Evolutionary conservation across 2,329 filamentous ascomycete genomes (phyloP), one percentile per base, ranked within the genome.

Genomic region (Colletotrichum brevisporum): DNA sequence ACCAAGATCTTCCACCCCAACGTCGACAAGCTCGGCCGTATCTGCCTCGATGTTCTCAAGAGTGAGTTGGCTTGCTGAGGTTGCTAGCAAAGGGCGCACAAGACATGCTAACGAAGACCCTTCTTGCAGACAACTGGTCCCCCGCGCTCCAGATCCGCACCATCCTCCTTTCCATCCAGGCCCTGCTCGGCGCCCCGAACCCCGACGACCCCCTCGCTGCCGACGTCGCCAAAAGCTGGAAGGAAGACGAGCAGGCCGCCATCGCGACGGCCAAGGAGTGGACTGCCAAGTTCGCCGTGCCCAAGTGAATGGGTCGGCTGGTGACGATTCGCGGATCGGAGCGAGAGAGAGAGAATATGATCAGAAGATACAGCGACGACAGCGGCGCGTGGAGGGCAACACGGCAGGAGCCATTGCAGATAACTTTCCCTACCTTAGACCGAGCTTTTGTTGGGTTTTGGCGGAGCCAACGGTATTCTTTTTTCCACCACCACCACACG

Each of bases 1-100:
- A 99, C 97, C 75, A 98, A 97, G 84, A 98, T 99, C 81, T 99
- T 98, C 83, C 97, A 99, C 81, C 96, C 96, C 60, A 99, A 99
- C 80, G 98, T 99, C 75, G 96, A 99, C 81, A 97, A 97, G 83
- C 90, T 99, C 2, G 96, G 96, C 70, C 92, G 96, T 70, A 99
- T 99, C 82, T 99, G 97, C 79, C 85, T 99, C 57, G 96, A 99
- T 79, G 96, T 99, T 41, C 84, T 99, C 67, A 99, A 99, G 86
- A 97, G 96, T 97, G 85, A 75, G 89, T 75, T 36, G 31, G 31
- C 31, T 27, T 5, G 43, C 12, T 9, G 13, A 26, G 45, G 4
- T 15, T 5, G n/a, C 27, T 48, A 16, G 43, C 12, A 5, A n/a
- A 13, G 43, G 16, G 9, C 16, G 27, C n/a, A 6, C 5, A 6